Percentiles rank a stretch among this genome's conserved stretches.
Conservation (phyloP, 2,329 filamentous ascomycete species). For the Penicillium aurantiogriseum region DNA sequence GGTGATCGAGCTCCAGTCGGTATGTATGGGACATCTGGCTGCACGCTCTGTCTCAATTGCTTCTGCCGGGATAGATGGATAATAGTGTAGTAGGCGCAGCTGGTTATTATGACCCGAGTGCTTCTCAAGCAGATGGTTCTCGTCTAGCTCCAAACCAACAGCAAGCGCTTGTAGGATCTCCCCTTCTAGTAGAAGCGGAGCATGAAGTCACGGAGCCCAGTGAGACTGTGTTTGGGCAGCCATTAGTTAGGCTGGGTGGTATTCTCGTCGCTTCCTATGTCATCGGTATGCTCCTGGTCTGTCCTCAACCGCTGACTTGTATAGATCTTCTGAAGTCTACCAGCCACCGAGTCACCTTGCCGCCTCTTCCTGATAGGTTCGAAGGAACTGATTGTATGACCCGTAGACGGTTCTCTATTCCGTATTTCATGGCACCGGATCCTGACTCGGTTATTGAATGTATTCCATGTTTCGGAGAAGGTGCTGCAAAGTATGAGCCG, state of each 20-base stretch:
- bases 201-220: conserved; percentile 51
- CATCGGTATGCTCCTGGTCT: conserved; percentile 17
- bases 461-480: conserved; percentile 47
- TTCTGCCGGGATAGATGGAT: conserved; percentile 49
- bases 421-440: conserved; percentile 58
- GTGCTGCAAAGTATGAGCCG: conserved; percentile 52
- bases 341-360: conserved; percentile 53
- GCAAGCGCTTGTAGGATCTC: conserved; percentile 50
- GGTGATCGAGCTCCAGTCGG: conserved; percentile 55
- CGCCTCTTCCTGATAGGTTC: conserved; percentile 41
- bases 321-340: conserved; percentile 53
- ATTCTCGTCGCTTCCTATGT: conserved; percentile 52
- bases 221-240: conserved; percentile 47
- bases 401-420: conserved; percentile 57
- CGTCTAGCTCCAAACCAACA: conserved; percentile 48
- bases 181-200: conserved; percentile 51
- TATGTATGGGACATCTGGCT: conserved; percentile 56
- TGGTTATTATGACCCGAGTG: conserved; percentile 60
- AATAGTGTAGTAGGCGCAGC: conserved; percentile 61
- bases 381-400: conserved; percentile 47
- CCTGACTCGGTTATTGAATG: conserved; percentile 53
- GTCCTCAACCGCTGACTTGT: conserved; percentile 7
- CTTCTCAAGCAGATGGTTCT: conserved; percentile 46
- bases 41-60: conserved; percentile 45
- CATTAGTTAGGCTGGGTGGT: conserved; percentile 51